A percentile compares a stretch with the other conserved stretches of the same genome.
Conservation (phyloP, 495 filamentous ascomycete species). For the Hypoxylon fuscum region DNA sequence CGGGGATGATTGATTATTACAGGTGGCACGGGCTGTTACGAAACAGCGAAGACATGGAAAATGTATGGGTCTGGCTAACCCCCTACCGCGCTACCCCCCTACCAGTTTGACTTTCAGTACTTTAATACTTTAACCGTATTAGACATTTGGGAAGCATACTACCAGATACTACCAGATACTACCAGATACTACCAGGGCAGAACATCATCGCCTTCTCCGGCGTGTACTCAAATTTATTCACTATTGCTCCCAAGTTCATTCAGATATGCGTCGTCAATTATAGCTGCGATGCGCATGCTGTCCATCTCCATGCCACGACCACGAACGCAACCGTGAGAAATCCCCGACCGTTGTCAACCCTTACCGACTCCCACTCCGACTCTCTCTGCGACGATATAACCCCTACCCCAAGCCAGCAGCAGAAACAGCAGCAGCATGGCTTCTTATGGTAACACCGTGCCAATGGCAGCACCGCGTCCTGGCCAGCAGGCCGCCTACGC, state of each 20-base stretch:
- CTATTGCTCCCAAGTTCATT: slow-evolving; percentile 2
- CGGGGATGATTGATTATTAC: slow-evolving; percentile 31
- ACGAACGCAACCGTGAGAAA: slow-evolving; percentile 18
- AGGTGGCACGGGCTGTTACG: slow-evolving; percentile 40
- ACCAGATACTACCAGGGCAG: too few species aligned
- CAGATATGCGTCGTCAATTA: slow-evolving; percentile 42
- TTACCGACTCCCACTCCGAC: slow-evolving; percentile 32
- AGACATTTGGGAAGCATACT: too few species aligned
- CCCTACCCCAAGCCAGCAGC: not conserved
- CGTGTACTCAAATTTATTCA: slow-evolving; percentile 12
- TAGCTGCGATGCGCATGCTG: slow-evolving; percentile 39
- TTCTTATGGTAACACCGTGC: slow-evolving; percentile 55
- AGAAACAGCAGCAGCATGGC: slow-evolving; percentile 46
- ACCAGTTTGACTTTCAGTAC: not conserved
- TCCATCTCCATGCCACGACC: slow-evolving; percentile 40
- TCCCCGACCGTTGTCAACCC: slow-evolving; percentile 33
- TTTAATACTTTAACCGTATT: not conserved
- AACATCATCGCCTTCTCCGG: slow-evolving; percentile 1
- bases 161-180: too few species aligned
- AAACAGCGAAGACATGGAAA: slow-evolving; percentile 29
- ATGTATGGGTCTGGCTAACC: not conserved
- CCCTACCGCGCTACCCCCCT: slow-evolving; percentile 13
- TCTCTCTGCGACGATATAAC: slow-evolving; percentile 5
- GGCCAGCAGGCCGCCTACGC: slow-evolving; percentile 48
- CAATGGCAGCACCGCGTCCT: slow-evolving; percentile 45